Conservation (phyloP, 352 stramenopile genomes). For the Blastocystis sp. region DNA sequence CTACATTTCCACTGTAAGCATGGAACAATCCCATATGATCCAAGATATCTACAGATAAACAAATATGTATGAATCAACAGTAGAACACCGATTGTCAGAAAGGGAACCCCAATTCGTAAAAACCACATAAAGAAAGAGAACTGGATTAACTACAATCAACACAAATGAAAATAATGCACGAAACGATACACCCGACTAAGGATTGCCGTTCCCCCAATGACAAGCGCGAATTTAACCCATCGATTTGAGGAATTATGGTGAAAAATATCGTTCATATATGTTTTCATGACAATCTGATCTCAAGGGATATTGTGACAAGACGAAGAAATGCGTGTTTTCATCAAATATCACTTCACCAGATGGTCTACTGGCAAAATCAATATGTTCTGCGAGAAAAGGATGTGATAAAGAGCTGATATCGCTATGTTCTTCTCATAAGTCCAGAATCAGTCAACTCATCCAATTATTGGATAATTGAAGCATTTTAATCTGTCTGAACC, state of each 20-base stretch:
- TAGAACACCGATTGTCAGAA: neutral
- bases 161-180: neutral
- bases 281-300: neutral
- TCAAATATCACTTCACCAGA: neutral
- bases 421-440: no score
- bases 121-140: neutral
- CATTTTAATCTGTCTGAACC: no score
- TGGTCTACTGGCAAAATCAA: no score
- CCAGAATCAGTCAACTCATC: no score
- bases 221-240: neutral
- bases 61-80: neutral
- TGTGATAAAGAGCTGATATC: no score
- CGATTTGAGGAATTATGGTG: neutral
- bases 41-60: neutral
- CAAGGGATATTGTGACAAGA: constrained; percentile 12
- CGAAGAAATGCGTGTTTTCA: constrained; percentile 47
- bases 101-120: constrained; percentile 18
- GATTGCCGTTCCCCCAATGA: neutral
- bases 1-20: constrained; percentile 26
- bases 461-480: no score
- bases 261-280: neutral
- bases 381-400: no score
- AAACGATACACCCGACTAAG: neutral
- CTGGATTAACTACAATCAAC: neutral
- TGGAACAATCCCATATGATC: neutral